A percentile compares a stretch with the other conserved stretches of the same genome.
phyloP scores from a whole-genome alignment of 1,284 basidiomycete species.

The Boletus semigastroideus region DNA sequence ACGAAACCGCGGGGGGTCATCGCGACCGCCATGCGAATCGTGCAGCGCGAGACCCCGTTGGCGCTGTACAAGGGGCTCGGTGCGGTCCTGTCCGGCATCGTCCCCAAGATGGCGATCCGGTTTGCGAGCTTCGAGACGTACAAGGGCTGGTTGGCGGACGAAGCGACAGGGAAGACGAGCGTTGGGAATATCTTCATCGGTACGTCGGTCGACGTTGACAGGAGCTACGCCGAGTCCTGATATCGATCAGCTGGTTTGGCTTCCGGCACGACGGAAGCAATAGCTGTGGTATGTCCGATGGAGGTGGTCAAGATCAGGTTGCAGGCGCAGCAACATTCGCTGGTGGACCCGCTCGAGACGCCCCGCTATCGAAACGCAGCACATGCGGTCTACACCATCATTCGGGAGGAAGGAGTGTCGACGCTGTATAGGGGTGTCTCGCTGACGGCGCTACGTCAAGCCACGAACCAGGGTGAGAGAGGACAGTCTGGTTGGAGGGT shows the following conservation, averaged over 20 bases:
- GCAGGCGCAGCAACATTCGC: slow-evolving; percentile 97
- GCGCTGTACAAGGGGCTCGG: slow-evolving; percentile 99
- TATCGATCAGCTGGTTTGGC: slow-evolving; percentile 76
- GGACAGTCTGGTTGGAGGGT: background rate
- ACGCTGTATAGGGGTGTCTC: slow-evolving; percentile 93
- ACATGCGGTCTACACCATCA: slow-evolving; percentile 94
- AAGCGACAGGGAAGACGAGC: slow-evolving; percentile 73
- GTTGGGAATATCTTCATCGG: slow-evolving; percentile 79
- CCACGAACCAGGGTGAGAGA: slow-evolving; percentile 95
- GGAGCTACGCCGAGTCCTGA: background rate
- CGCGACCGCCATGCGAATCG: slow-evolving; percentile 89
- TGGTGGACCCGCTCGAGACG: slow-evolving; percentile 92
- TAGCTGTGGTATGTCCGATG: slow-evolving; percentile 97
- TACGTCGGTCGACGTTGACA: slow-evolving; percentile 34
- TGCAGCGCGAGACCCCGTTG: slow-evolving; percentile 88
- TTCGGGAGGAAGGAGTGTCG: slow-evolving; percentile 87
- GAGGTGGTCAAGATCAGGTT: slow-evolving; percentile 99
- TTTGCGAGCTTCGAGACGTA: slow-evolving; percentile 98
- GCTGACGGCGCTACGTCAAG: slow-evolving; percentile 93
- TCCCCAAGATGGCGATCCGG: slow-evolving; percentile 99
- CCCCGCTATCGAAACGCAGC: slow-evolving; percentile 97
- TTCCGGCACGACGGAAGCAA: slow-evolving; percentile 93
- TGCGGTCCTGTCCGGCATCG: slow-evolving; percentile 96
- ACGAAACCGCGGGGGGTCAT: slow-evolving; percentile 92
- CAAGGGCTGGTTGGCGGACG: slow-evolving; percentile 80